These are phyloP conservation scores for Saccharomyces hybrid DNA, from an alignment of 1,139 yeast species.

Conservation along the genomic window DNA sequence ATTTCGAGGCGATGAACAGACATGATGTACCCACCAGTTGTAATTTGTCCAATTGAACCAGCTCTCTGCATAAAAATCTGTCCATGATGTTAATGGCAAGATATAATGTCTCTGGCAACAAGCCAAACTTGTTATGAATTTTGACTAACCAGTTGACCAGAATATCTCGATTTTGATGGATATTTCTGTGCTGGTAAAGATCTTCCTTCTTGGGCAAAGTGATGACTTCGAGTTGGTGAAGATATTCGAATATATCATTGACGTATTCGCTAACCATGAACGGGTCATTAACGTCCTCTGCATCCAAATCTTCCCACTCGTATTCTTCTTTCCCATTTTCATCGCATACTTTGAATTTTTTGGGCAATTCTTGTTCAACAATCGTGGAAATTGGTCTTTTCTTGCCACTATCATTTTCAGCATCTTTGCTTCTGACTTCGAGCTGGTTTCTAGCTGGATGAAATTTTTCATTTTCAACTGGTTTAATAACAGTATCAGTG, in stretches of 20 bases:
- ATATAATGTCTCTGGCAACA: conserved; percentile 85
- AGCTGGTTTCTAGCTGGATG: conserved; percentile 1
- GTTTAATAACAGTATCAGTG: conserved; percentile 3
- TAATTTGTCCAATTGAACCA: conserved; percentile 74
- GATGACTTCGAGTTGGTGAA: conserved; percentile 63
- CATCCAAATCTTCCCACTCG: conserved; percentile 88
- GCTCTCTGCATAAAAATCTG: conserved; percentile 73
- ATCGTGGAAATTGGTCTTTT: conserved; percentile 31
- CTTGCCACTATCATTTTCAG: conserved; percentile 20
- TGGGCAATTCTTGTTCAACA: conserved; percentile 31
- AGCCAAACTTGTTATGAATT: conserved; percentile 78
- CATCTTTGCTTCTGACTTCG: not conserved
- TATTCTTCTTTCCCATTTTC: conserved; percentile 34
- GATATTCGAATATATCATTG: conserved; percentile 72
- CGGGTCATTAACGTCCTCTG: conserved; percentile 87
- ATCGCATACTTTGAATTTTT: conserved; percentile 29
- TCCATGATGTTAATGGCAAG: conserved; percentile 88
- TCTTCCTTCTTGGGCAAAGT: conserved; percentile 77
- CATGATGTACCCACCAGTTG: conserved; percentile 90
- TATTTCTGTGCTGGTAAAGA: conserved; percentile 63
- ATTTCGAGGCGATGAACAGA: conserved; percentile 86
- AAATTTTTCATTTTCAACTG: conserved; percentile 6
- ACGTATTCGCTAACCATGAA: conserved; percentile 94
- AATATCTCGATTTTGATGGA: conserved; percentile 77
- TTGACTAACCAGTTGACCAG: conserved; percentile 94